These are phyloP conservation scores for Tillandsia leiboldiana DNA, from an alignment of 176 grass and related monocot species.

Conservation along the genomic window DNA sequence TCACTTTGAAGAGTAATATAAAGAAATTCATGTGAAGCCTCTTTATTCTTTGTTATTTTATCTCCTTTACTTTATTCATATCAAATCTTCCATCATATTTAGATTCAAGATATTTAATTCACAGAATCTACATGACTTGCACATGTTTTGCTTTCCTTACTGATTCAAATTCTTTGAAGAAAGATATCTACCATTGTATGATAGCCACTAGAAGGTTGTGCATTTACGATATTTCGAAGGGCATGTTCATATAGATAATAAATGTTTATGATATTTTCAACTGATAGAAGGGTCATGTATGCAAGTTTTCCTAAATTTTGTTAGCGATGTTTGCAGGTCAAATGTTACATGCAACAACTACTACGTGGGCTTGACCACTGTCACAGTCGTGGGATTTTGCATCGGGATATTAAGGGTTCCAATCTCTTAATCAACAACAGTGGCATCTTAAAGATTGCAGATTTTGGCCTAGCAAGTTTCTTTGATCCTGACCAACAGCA, in stretches of 20 bases:
- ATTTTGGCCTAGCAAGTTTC: conserved; percentile 98
- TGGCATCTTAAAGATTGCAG: conserved; percentile 92
- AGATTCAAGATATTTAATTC: background rate
- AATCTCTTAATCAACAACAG: conserved; percentile 95
- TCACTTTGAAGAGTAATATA: background rate
- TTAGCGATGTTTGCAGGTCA: conserved; percentile 48
- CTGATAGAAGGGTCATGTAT: background rate
- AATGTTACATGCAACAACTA: conserved; percentile 99
- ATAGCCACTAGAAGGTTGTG: too few relatives aligned
- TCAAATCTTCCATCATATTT: background rate
- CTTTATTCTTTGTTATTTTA: background rate
- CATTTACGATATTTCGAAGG: background rate
- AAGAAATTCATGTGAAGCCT: background rate
- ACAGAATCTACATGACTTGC: background rate
- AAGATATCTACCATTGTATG: too few relatives aligned
- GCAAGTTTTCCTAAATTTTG: background rate
- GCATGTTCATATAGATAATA: background rate
- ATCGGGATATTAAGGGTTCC: conserved; percentile 97
- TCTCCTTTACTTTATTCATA: background rate
- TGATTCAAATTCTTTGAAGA: too few relatives aligned
- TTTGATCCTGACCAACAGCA: conserved; percentile 77
- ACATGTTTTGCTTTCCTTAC: background rate
- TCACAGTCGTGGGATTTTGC: conserved; percentile 77
- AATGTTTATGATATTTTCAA: background rate
- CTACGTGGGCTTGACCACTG: conserved; percentile 93